These are phyloP conservation scores for Umbilicus rupestris DNA, from an alignment of 164 flowering plant species.

Conservation along the genomic window DNA sequence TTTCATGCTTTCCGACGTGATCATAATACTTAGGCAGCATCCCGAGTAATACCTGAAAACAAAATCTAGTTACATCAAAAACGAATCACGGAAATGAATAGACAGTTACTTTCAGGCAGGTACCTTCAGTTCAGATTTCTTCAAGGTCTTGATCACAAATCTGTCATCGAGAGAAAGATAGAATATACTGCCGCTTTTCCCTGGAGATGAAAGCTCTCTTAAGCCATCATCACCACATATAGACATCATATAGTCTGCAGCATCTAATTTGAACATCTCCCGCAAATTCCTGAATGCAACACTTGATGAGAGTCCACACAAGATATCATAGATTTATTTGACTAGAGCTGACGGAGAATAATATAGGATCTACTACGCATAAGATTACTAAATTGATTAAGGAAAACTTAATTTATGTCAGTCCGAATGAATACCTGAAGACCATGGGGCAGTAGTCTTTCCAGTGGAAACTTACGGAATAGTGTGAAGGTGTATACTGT, in stretches of 20 bases:
- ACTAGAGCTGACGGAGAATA: neutral
- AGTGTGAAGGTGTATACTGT: conserved; percentile 79
- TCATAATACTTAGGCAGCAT: conserved; percentile 78
- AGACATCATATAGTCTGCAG: conserved; percentile 99
- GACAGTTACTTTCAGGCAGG: conserved; percentile 1
- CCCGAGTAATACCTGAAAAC: conserved; percentile 51
- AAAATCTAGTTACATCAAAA: neutral
- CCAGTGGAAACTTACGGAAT: conserved; percentile 77
- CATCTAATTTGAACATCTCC: conserved; percentile 94
- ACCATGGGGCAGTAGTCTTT: conserved; percentile 99
- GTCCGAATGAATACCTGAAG: conserved; percentile 51
- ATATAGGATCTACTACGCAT: neutral
- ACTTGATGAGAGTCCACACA: neutral
- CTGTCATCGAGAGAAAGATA: conserved; percentile 87
- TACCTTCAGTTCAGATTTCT: conserved; percentile 76
- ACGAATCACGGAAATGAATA: neutral
- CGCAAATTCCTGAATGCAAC: conserved; percentile 70
- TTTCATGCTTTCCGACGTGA: conserved; percentile 67
- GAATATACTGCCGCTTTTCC: conserved; percentile 96
- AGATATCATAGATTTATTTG: neutral
- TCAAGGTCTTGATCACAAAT: conserved; percentile 84
- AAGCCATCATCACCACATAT: conserved; percentile 93
- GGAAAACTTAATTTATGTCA: neutral
- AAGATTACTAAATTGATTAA: neutral
- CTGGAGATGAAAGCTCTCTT: conserved; percentile 85